Percentiles rank a stretch among this genome's conserved stretches.
These are phyloP conservation scores for Cryptococcus jaspeensis DNA, from an alignment of 1,284 basidiomycete genomes.

Conservation along the genomic window DNA sequence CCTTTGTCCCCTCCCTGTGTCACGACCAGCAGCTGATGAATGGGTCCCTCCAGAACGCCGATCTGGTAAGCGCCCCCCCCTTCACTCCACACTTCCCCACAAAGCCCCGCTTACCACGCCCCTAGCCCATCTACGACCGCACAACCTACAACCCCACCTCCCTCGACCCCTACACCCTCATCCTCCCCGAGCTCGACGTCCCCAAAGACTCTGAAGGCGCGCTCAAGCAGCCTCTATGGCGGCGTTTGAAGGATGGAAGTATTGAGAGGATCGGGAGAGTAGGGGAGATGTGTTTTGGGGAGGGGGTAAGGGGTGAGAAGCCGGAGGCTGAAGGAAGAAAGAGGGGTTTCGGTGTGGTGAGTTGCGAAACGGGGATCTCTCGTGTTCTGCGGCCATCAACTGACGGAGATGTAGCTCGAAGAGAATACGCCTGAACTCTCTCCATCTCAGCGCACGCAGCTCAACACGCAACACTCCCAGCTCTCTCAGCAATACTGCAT, in stretches of 20 bases:
- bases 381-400: no score
- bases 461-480: no score
- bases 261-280: neutral
- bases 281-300: no score
- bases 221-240: slow-evolving; percentile 10
- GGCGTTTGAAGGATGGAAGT: neutral
- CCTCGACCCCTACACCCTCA: slow-evolving; percentile 1
- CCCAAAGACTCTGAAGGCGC: neutral
- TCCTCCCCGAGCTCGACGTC: neutral
- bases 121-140: slow-evolving; percentile 13
- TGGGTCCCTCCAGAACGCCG: slow-evolving; percentile 10
- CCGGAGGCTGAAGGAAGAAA: neutral
- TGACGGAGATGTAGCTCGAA: neutral
- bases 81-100: neutral
- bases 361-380: no score
- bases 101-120: neutral
- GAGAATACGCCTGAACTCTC: neutral
- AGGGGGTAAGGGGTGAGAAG: neutral
- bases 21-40: neutral
- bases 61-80: slow-evolving; percentile 7
- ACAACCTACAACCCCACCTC: neutral
- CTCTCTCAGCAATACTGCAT: no score
- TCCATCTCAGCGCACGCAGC: no score
- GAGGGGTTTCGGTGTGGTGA: neutral
- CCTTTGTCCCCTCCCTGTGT: no score